Conservation (phyloP, 73 alveolate genomes). For the Symbiodinium natans region DNA sequence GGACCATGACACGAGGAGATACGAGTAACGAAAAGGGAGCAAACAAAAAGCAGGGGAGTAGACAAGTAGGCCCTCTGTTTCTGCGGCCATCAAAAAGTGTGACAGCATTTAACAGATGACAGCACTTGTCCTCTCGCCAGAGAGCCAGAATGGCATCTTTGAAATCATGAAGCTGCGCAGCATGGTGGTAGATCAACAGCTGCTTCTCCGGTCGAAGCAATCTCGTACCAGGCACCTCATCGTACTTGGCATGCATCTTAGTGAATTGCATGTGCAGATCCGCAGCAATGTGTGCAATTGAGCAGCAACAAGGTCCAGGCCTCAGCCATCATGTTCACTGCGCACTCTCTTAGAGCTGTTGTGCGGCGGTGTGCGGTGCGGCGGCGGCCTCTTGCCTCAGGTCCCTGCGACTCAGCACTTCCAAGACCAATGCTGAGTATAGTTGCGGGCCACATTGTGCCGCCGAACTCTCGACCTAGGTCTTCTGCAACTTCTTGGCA, state of each 20-base stretch:
- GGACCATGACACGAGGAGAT: too few relatives aligned
- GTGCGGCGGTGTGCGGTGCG: not conserved
- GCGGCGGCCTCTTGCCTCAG: not conserved
- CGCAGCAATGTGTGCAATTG: not conserved
- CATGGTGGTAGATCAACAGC: slow-evolving; percentile 53
- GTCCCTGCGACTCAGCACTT: slow-evolving; percentile 10
- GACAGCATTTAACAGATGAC: not conserved
- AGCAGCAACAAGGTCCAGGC: slow-evolving; percentile 31
- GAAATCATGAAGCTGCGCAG: slow-evolving; percentile 34
- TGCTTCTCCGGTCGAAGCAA: slow-evolving; percentile 32
- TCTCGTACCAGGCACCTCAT: slow-evolving; percentile 15
- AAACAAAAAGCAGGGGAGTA: too few relatives aligned
- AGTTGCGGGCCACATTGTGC: slow-evolving; percentile 9
- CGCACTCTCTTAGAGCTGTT: not conserved
- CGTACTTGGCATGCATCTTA: too few relatives aligned
- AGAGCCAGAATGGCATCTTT: slow-evolving; percentile 15
- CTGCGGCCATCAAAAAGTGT: not conserved
- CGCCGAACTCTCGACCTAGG: not conserved
- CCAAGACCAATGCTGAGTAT: slow-evolving; percentile 20
- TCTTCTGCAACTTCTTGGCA: not conserved
- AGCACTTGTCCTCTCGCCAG: slow-evolving; percentile 6
- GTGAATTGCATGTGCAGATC: not conserved
- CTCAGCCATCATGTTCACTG: slow-evolving; percentile 6
- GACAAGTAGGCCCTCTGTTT: too few relatives aligned
- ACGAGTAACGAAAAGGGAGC: too few relatives aligned